These are phyloP conservation scores for Ophiocordyceps unilateralis DNA, from an alignment of 2,329 filamentous ascomycete genomes.

Conservation along the genomic window DNA sequence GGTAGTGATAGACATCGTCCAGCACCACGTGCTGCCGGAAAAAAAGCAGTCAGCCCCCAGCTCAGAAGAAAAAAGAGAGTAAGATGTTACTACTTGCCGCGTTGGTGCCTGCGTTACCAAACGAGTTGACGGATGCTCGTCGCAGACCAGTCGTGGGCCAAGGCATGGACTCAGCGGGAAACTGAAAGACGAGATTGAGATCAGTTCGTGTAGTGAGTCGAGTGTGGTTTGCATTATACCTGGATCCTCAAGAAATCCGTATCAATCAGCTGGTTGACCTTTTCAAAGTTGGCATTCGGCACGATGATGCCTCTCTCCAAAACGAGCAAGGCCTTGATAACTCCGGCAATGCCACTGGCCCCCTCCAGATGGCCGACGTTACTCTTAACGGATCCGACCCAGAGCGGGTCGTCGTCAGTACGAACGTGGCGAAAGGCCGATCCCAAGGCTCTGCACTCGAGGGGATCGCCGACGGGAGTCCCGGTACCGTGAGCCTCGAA, in stretches of 20 bases:
- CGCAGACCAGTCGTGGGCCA: slow-evolving; percentile 19
- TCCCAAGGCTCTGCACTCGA: slow-evolving; percentile 17
- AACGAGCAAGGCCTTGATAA: slow-evolving; percentile 34
- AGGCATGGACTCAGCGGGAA: slow-evolving; percentile 12
- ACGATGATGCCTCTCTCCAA: slow-evolving; percentile 22
- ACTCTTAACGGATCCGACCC: slow-evolving; percentile 22
- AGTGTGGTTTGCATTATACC: background rate
- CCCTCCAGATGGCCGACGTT: slow-evolving; percentile 35
- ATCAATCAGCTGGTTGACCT: background rate
- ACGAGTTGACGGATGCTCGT: slow-evolving; percentile 26
- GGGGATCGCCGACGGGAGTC: slow-evolving; percentile 20
- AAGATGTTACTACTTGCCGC: too few relatives aligned
- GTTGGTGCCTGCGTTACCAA: slow-evolving; percentile 25
- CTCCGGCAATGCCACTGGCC: slow-evolving; percentile 27
- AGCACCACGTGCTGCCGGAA: background rate
- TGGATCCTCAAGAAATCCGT: background rate
- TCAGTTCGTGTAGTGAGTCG: slow-evolving; percentile 1
- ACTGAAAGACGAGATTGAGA: background rate
- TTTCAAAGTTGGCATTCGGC: background rate
- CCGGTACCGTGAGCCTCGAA: slow-evolving; percentile 14
- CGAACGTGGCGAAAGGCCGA: slow-evolving; percentile 10
- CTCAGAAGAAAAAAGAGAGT: too few relatives aligned
- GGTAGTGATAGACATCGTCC: background rate
- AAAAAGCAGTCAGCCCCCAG: background rate
- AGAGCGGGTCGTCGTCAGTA: background rate